Base-by-base conservation (phyloP, 1,284 basidiomycete species). In the Marasmius oreades region DNA sequence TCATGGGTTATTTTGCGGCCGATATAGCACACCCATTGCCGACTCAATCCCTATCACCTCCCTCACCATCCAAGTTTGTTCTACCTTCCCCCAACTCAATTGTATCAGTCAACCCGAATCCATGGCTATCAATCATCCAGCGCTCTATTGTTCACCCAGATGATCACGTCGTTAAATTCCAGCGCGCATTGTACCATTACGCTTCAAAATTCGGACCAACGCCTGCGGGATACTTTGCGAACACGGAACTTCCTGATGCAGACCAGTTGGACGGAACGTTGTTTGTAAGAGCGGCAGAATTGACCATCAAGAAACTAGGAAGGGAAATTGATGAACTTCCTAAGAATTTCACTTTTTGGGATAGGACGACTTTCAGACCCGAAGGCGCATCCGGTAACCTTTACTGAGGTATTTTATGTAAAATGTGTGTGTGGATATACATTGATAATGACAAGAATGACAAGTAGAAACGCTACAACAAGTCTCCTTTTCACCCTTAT, bases 81-180 rank as follows among this genome's bases (percentile, higher is more conserved):
- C 37, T 52, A 5, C 46, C 53, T 2, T 48, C 44, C 2, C 3
- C 53, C 18, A 10, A 12, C 1, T 45, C 55, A 5, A 36, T 57
- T 12, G 58, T 67, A 34, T 68, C 76, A 0, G 63, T 63, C n/a
- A 74, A 69, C 2, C 78, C 77, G n/a, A 80, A 83, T 62, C 69
- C 77, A 4, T 86, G 84, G 84, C 69, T 77, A 28, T 70, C 77
- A n/a, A 66, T 86, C 59, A 57, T 81, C 26, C 75, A 79, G 53
- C 66, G 72, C 43, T 65, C 76, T 50, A 58, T 81, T 50, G 61
- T 71, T 18, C 79, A 83, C 59, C 78, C 80, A 0, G 78, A 85
- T 62, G 82, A 86, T 57, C 84, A 86, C 64, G 64, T 85, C 4
- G 71, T 76, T 58, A 86, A 86, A 67, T 63, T 79, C 24, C 78